These are phyloP conservation scores for Termitomyces heimii DNA, from an alignment of 768 basidiomycete species.

Conservation along the genomic window DNA sequence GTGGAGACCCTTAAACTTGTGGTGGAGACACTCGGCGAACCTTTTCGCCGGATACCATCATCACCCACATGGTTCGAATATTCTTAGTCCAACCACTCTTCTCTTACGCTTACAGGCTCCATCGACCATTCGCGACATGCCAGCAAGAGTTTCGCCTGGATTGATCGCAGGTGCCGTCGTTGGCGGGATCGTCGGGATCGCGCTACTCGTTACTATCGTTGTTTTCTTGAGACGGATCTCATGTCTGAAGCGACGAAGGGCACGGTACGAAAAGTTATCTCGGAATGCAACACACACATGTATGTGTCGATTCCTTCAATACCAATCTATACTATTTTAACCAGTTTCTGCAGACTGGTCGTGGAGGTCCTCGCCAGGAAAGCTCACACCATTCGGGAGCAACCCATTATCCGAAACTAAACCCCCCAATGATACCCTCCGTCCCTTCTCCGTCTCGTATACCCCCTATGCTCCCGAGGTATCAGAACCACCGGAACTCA, in stretches of 20 bases:
- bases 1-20: too few species aligned
- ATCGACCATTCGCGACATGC: not conserved
- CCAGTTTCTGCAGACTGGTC: slow-evolving; percentile 1
- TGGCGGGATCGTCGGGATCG: not conserved
- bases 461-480: not conserved
- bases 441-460: not conserved
- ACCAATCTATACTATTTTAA: not conserved
- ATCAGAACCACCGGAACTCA: not conserved
- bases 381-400: not conserved
- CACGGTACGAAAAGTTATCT: slow-evolving; percentile 3
- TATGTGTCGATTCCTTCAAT: not conserved
- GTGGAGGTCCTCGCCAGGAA: slow-evolving; percentile 2
- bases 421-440: not conserved
- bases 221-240: not conserved
- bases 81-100: too few species aligned
- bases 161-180: not conserved
- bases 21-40: not conserved
- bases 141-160: not conserved
- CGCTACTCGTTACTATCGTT: not conserved
- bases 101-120: not conserved
- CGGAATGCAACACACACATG: not conserved
- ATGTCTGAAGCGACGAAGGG: not conserved
- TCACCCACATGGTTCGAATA: not conserved
- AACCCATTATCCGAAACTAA: not conserved
- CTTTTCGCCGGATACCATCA: not conserved